These are phyloP conservation scores for Clathrospora elynae DNA, from an alignment of 2,329 filamentous ascomycete genomes.

Conservation along the genomic window DNA sequence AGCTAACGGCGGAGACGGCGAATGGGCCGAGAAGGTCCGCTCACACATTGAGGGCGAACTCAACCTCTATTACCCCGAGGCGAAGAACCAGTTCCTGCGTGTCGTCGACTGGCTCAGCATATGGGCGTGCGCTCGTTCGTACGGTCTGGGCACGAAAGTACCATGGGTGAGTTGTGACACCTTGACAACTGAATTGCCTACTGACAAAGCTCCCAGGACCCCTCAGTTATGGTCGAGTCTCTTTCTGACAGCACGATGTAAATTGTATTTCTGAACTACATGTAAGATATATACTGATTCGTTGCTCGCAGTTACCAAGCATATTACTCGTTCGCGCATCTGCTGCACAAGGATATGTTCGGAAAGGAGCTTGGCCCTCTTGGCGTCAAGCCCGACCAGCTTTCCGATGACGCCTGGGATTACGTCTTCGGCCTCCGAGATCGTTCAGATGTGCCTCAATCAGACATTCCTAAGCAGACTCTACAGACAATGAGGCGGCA, in stretches of 20 bases:
- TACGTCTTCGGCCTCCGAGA: constrained; percentile 85
- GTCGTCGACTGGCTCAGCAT: constrained; percentile 82
- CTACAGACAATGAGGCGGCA: constrained; percentile 84
- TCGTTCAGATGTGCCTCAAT: constrained; percentile 69
- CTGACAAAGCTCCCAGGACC: too few species aligned
- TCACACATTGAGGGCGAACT: constrained; percentile 61
- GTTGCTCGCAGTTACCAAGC: too few species aligned
- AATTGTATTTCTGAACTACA: too few species aligned
- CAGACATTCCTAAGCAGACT: constrained; percentile 73
- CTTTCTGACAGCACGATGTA: constrained; percentile 88
- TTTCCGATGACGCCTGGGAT: constrained; percentile 96
- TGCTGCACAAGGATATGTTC: constrained; percentile 83
- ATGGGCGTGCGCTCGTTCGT: constrained; percentile 92
- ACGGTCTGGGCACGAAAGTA: constrained; percentile 89
- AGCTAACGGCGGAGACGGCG: constrained; percentile 67
- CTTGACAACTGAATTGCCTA: too few species aligned
- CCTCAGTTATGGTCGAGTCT: constrained; percentile 86
- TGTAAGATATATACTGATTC: too few species aligned
- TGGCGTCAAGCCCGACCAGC: constrained; percentile 75
- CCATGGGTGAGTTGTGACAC: too few species aligned
- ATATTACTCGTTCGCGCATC: constrained; percentile 65
- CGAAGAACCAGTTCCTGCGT: constrained; percentile 70
- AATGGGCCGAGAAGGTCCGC: constrained; percentile 74
- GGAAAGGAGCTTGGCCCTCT: constrained; percentile 60
- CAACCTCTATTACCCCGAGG: constrained; percentile 73